These are phyloP conservation scores for Pyrenophora graminea DNA, from an alignment of 2,329 filamentous ascomycete species.

Conservation along the genomic window DNA sequence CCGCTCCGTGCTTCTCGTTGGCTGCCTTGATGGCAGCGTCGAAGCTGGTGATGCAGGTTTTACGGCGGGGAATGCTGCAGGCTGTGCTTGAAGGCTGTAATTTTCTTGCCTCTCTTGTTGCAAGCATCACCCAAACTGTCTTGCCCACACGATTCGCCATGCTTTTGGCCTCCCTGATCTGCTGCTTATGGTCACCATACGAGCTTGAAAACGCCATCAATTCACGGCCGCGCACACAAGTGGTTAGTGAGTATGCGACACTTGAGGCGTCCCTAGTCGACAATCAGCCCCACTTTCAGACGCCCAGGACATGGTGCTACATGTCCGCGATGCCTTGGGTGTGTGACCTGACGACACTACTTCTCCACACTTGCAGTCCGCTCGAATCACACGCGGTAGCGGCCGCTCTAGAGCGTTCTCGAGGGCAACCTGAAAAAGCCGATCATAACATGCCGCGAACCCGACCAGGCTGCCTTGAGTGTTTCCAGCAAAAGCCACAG, in stretches of 20 bases:
- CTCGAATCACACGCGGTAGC: constrained; percentile 4
- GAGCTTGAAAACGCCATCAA: constrained; percentile 28
- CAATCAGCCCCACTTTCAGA: constrained; percentile 35
- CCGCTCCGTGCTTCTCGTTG: constrained; percentile 28
- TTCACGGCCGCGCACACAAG: constrained; percentile 30
- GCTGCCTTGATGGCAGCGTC: constrained; percentile 26
- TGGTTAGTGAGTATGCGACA: constrained; percentile 33
- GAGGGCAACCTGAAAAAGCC: constrained; percentile 2
- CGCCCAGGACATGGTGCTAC: constrained; percentile 27
- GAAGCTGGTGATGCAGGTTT: constrained; percentile 31
- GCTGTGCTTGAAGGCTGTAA: background rate
- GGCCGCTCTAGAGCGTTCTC: constrained; percentile 12
- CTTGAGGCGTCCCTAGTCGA: constrained; percentile 30
- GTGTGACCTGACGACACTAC: constrained; percentile 21
- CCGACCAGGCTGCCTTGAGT: constrained; percentile 27
- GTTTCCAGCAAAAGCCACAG: constrained; percentile 38
- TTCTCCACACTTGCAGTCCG: constrained; percentile 5
- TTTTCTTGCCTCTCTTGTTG: constrained; percentile 9
- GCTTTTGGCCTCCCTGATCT: constrained; percentile 24
- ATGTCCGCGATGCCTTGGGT: constrained; percentile 23
- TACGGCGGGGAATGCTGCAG: constrained; percentile 31
- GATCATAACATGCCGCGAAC: constrained; percentile 17
- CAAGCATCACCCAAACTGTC: constrained; percentile 28
- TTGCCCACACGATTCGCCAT: constrained; percentile 29
- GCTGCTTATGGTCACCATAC: constrained; percentile 34